Base-by-base conservation (phyloP, 345 rosid species). In the Microcos paniculata region DNA sequence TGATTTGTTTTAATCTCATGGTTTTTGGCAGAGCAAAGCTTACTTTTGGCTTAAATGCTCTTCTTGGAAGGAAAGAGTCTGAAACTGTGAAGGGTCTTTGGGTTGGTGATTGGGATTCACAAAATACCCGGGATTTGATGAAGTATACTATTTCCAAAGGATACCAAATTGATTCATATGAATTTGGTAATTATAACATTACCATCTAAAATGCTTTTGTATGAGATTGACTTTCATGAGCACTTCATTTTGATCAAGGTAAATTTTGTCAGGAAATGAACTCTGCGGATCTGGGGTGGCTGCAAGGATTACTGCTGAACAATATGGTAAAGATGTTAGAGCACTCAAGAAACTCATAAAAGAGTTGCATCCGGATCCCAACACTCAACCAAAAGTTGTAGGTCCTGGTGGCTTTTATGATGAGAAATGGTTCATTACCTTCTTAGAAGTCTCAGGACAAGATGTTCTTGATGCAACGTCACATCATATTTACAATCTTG, bases 401-500 rank as follows among this genome's bases (percentile, higher is more conserved):
- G 93, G 88, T 19, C 92, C 93, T 0, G 89, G 79, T 19, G 90
- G 96, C 1, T 89, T 87, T 56, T 91, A 75, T 4, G 92, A 91
- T 23, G 56, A 80, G 58, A 30, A 83, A 77, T 91, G 93, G 96
- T 89, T 88, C 48, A 38, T 48, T 1, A 80, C 76, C 23, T 83
- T 85, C 46, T 79, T 89, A 8, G 40, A 78, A 72, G 74, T 18
- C 35, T 59, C 88, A 4, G 93, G 92, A 14, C 83, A 74, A 13
- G 73, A 84, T 13, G 87, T 84, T 33, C 78, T 89, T 12, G 89
- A 86, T 91, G 92, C 85, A 62, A 49, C 86, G 1, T 85, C 90
- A 26, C 93, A 89, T 74, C 96, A 91, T 76, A 82, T 86, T 24
- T 91, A 91, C 77, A 88, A 91, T 38, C 86, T 91, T 12, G 93